These are phyloP conservation scores for Salix purpurea DNA, from an alignment of 345 rosid genomes.

Conservation along the genomic window DNA sequence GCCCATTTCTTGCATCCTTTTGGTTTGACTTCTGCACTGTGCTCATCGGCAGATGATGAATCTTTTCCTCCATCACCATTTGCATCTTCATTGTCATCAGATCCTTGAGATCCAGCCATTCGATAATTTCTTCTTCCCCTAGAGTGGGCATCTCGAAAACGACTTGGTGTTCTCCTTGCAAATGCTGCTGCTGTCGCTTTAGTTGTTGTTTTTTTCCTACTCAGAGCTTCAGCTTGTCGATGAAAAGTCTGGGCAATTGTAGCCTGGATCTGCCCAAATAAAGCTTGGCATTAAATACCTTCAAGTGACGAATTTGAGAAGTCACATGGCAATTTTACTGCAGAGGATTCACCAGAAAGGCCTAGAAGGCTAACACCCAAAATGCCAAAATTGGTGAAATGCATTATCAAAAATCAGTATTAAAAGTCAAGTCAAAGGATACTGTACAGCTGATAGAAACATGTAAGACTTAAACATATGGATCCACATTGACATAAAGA, in stretches of 20 bases:
- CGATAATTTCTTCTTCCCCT: slow-evolving; percentile 37
- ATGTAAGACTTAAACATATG: neutral
- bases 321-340: neutral
- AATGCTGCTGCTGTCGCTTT: slow-evolving; percentile 24
- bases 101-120: slow-evolving; percentile 33
- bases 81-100: slow-evolving; percentile 43
- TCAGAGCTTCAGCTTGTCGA: slow-evolving; percentile 47
- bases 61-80: slow-evolving; percentile 36
- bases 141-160: slow-evolving; percentile 25
- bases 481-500: neutral
- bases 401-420: neutral
- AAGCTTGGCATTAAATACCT: slow-evolving; percentile 3
- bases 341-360: neutral
- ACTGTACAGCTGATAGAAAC: neutral
- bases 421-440: neutral
- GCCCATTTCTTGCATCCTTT: slow-evolving; percentile 37
- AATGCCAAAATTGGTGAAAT: neutral
- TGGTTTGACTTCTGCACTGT: slow-evolving; percentile 30
- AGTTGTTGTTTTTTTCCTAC: slow-evolving; percentile 29
- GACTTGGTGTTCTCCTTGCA: slow-evolving; percentile 33
- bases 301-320: neutral
- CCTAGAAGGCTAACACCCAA: neutral
- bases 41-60: slow-evolving; percentile 45
- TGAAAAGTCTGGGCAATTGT: slow-evolving; percentile 40
- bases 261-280: slow-evolving; percentile 46